phyloP scores from a whole-genome alignment of 129 eudicot species.

The Gnaphalium uliginosum region DNA sequence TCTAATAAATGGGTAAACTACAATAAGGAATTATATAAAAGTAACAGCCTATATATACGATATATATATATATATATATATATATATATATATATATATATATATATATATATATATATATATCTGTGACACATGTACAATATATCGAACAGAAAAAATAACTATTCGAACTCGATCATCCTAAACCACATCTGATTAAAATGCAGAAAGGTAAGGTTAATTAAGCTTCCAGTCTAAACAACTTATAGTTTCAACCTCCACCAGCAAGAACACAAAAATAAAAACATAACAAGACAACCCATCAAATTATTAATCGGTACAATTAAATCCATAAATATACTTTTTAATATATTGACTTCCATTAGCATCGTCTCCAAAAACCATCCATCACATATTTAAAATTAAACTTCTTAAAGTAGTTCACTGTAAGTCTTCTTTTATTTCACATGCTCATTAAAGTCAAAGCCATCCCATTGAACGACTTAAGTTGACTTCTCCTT shows the following conservation, averaged over 20 bases:
- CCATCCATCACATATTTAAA: neutral
- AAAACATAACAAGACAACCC: too few relatives aligned
- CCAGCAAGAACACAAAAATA: too few relatives aligned
- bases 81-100: too few relatives aligned
- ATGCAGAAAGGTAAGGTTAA: neutral
- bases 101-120: too few relatives aligned
- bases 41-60: too few relatives aligned
- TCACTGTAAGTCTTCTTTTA: slow-evolving; percentile 5
- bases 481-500: neutral
- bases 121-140: too few relatives aligned
- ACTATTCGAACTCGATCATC: too few relatives aligned
- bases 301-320: slow-evolving; percentile 1
- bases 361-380: neutral
- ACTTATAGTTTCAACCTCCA: too few relatives aligned
- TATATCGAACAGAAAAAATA: too few relatives aligned
- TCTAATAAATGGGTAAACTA: neutral
- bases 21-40: too few relatives aligned
- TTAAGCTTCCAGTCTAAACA: too few relatives aligned
- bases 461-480: neutral
- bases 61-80: too few relatives aligned
- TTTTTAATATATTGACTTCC: slow-evolving; percentile 12
- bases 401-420: neutral
- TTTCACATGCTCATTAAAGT: slow-evolving; percentile 17
- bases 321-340: neutral
- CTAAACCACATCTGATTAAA: neutral